Base-by-base conservation (phyloP, 2,329 filamentous ascomycete genomes). In the Fusarium sp. region DNA sequence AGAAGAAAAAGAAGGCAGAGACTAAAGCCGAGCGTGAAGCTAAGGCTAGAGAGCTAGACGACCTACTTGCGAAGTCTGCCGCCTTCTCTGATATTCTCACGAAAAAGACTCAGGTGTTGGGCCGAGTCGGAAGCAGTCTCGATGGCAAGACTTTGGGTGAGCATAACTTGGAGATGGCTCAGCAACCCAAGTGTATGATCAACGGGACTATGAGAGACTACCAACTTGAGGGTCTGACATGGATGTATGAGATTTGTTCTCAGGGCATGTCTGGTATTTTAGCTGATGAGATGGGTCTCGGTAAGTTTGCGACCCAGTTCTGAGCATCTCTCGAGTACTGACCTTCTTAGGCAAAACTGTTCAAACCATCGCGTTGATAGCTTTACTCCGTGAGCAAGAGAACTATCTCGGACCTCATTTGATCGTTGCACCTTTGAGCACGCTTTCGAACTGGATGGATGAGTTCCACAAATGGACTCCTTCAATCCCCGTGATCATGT, bases 401-500 rank as follows among this genome's bases (percentile, higher is more conserved):
- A 88, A 91, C 10, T 94, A 96, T 55, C 83, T 88, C 4, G 96
- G 96, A 0, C 96, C 96, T 0, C 97, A 98, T 77, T 82, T 99
- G 26, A 94, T 99, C 57, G 91, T 96, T 10, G 94, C 95, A 0
- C 96, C 96, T 0, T 82, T 98, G 7, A 98, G 94, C 77, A 98
- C 96, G 0, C 87, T 98, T 0, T 94, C 92, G 41, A 99, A 98
- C 78, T 99, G 96, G 96, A 91, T 97, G 44, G 93, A 96, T 44
- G 96, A 99, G 77, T 98, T 98, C 74, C 86, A 90, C 37, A 92
- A 92, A 74, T 99, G 95, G 94, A 93, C 94, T 0, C 96, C 96
- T 0, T 88, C 87, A 3, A 95, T 98, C 41, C 94, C 95, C 0
- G 94, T 96, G 0, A 85, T 97, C 53, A 88, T 98, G 73, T 98